phyloP scores from a whole-genome alignment of 176 grass and related monocot species.

The Aechmea fasciata region DNA sequence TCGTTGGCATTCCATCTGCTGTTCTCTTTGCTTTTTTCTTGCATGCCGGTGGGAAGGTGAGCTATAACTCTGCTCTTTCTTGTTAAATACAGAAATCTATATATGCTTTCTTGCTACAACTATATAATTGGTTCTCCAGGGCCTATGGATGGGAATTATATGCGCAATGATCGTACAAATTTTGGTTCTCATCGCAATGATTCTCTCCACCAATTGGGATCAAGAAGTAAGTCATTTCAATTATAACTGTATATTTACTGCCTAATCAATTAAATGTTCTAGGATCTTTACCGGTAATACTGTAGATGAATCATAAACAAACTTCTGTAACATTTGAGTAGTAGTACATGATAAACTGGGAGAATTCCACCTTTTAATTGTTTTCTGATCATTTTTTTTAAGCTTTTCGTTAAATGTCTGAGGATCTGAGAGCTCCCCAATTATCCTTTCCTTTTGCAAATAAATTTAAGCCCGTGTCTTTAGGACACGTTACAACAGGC shows the following conservation, averaged over 20 bases:
- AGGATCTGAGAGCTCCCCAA: neutral
- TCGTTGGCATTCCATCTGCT: conserved; percentile 63
- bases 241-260: neutral
- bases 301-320: neutral
- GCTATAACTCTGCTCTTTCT: neutral
- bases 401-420: neutral
- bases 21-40: conserved; percentile 66
- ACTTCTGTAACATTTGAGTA: neutral
- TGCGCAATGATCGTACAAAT: conserved; percentile 72
- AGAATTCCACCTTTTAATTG: neutral
- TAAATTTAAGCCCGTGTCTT: neutral
- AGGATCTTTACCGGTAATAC: too few relatives aligned
- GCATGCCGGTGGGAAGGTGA: conserved; percentile 63
- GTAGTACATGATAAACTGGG: neutral
- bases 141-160: conserved; percentile 86
- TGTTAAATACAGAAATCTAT: conserved; percentile 1
- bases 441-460: neutral
- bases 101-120: neutral
- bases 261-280: too few relatives aligned
- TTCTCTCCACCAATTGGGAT: conserved; percentile 58
- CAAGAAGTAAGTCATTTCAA: conserved; percentile 37
- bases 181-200: conserved; percentile 42
- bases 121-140: conserved; percentile 23
- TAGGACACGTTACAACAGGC: neutral
- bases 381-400: neutral